Evolutionary conservation across 2,329 filamentous ascomycete species (phyloP), one percentile per base, ranked within the genome.

Genomic region (Pestalotiopsis sp.): DNA sequence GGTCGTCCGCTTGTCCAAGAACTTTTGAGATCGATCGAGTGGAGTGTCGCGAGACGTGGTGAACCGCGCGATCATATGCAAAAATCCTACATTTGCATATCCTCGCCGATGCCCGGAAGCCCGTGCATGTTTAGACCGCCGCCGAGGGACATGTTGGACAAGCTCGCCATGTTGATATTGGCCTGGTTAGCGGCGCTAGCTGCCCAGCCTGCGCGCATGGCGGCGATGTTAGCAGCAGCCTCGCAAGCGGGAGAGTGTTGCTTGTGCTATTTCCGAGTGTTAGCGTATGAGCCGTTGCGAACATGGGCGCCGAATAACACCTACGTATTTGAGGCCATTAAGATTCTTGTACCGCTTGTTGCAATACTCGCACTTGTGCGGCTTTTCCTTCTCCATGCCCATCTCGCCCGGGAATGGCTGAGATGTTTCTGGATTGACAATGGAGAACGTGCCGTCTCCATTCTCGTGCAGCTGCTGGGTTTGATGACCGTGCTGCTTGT

Each of bases 341-440:
- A 99, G 82, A 78, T 99, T 99, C 90, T 99, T 99, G 84, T 99
- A 99, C 66, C 96, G 92, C 85, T 99, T 99, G 76, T 95, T 95
- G 78, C 96, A 99, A 12, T 94, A 92, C 73, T 98, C 95, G 80
- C 96, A 99, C 77, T 95, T 95, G 80, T 98, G 98, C 2, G 96
- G 96, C 84, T 99, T 99, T 84, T 98, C 95, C 80, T 98, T 99
- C 83, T 99, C 96, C 96, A 99, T 99, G n/a, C 96, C 96, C 45
- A 97, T 85, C 1, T 96, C 98, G 39, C 96, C 96, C 0, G 96
- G 96, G 73, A 98, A 99, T 0, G 96, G 96, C 1, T 94, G 89
- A 36, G 93, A 96, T 0, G 96, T 98, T 77, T 97, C 93, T 0
- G 96, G 96, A 75, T 99, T 97, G 65, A 99, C 95, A 73, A 99